Base-by-base conservation (phyloP, 176 grass and related monocot species). In the Raddia guianensis region DNA sequence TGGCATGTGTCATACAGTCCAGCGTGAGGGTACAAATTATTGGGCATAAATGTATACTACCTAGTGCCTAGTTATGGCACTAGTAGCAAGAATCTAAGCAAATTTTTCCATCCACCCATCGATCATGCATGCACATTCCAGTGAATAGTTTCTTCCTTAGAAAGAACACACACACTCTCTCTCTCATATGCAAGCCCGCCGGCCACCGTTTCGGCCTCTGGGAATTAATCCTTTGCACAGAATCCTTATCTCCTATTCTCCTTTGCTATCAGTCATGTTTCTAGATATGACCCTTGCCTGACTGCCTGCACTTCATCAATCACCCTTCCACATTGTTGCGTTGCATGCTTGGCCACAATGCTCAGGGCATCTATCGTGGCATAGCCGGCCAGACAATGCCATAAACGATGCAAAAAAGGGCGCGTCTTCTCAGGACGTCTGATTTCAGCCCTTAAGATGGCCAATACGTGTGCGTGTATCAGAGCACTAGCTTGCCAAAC, bases 191-290 rank as follows among this genome's bases (percentile, higher is more conserved):
- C 52, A 69, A 11, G 4, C 53, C 35, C 16, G 72, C 35, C 52
- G 4, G 56, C 73, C 73, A 62, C 19, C 55, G 37, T 5, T 62
- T 34, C 74, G 61, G 47, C 20, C 21, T 10, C 34, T 53, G n/a
- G 51, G 50, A 59, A 70, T 49, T 60, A 60, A 60, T 70, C 66
- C 20, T 48, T 37, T 10, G 12, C 13, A 49, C 12, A 20, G 67
- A 81, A 81, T 72, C 79, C 67, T 62, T 72, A 81, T 27, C 27
- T 27, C 27, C 27, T 27, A 40, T 40, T 40, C 37, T 81, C 79
- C 43, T 49, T 37, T 12, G 37, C 47, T 64, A 15, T 63, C 14
- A 6, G 9, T 7, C 60, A 1, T 34, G 9, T 37, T 14, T 77
- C 59, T 33, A 50, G 27, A 14, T 12, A 33, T 16, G 73, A 61